Percentiles rank a stretch among this genome's conserved stretches.
phyloP scores from a whole-genome alignment of 139 green algal genomes.

The Chlorella sp. region DNA sequence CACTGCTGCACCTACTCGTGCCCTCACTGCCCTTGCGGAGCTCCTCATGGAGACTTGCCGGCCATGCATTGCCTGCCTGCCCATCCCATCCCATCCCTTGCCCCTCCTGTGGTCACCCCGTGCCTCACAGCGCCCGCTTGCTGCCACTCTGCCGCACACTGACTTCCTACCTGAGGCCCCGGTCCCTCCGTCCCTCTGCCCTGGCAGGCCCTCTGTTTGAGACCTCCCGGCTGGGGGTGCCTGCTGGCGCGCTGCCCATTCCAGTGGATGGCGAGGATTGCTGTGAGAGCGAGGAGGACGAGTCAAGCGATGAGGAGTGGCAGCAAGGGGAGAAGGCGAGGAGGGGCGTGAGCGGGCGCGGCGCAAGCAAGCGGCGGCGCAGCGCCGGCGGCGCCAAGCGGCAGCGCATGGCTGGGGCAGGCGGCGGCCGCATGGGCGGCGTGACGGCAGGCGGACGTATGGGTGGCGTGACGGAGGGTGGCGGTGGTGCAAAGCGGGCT shows the following conservation, averaged over 20 bases:
- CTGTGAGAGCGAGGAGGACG: slow-evolving; percentile 2
- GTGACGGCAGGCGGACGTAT: not conserved
- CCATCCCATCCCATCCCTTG: no score
- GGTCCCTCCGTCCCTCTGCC: not conserved
- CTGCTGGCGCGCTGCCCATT: not conserved
- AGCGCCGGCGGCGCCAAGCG: not conserved
- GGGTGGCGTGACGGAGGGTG: not conserved
- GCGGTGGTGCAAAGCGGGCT: slow-evolving; percentile 1
- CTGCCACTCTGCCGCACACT: not conserved
- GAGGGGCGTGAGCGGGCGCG: not conserved
- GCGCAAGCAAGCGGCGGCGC: slow-evolving; percentile 5
- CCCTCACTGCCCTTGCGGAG: no score
- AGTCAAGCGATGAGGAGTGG: not conserved
- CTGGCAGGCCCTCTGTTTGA: slow-evolving; percentile 12
- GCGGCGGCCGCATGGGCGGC: not conserved
- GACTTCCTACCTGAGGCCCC: not conserved
- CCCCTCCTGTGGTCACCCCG: not conserved
- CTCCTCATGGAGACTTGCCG: no score
- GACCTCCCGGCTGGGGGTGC: not conserved
- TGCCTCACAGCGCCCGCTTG: not conserved
- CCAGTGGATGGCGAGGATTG: not conserved
- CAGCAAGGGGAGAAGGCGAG: not conserved
- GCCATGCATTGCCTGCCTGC: no score
- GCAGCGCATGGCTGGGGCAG: not conserved
- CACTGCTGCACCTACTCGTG: no score